Conservation (phyloP, 1,284 basidiomycete species). For the Moniliella sp. region DNA sequence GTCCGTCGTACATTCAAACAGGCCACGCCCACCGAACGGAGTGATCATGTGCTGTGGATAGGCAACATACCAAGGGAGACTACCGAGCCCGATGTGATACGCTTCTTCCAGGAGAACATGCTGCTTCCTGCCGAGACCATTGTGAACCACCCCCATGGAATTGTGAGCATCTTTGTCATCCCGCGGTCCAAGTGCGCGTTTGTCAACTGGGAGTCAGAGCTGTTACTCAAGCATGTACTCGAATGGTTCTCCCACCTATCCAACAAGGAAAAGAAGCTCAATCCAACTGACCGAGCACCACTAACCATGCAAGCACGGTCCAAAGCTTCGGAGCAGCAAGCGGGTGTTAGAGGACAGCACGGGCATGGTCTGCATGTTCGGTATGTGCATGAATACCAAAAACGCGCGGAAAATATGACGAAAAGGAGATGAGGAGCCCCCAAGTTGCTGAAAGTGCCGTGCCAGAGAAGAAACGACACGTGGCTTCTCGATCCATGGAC, state of each 20-base stretch:
- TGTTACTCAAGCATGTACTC: conserved; percentile 49
- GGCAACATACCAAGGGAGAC: conserved; percentile 67
- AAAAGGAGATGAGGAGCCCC: too few species aligned
- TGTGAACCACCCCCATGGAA: conserved; percentile 41
- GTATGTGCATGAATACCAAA: too few species aligned
- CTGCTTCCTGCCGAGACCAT: too few species aligned
- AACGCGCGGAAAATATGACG: too few species aligned
- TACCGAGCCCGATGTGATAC: conserved; percentile 65
- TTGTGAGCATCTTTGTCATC: conserved; percentile 75
- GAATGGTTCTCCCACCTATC: conserved; percentile 49
- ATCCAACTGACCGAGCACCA: too few species aligned
- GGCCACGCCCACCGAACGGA: too few species aligned
- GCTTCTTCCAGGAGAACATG: too few species aligned
- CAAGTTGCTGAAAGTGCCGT: too few species aligned
- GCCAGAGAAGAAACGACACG: too few species aligned
- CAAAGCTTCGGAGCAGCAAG: conserved; percentile 62
- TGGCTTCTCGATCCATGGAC: too few species aligned
- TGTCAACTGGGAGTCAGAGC: conserved; percentile 56
- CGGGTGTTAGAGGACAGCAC: conserved; percentile 74
- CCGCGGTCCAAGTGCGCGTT: conserved; percentile 77
- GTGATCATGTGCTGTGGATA: conserved; percentile 87
- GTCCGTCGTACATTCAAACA: too few species aligned
- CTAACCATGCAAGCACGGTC: conserved; percentile 64
- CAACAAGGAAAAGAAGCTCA: too few species aligned
- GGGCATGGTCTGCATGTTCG: conserved; percentile 61